Base-by-base conservation (phyloP, 345 rosid species). In the Corymbia maculata region DNA sequence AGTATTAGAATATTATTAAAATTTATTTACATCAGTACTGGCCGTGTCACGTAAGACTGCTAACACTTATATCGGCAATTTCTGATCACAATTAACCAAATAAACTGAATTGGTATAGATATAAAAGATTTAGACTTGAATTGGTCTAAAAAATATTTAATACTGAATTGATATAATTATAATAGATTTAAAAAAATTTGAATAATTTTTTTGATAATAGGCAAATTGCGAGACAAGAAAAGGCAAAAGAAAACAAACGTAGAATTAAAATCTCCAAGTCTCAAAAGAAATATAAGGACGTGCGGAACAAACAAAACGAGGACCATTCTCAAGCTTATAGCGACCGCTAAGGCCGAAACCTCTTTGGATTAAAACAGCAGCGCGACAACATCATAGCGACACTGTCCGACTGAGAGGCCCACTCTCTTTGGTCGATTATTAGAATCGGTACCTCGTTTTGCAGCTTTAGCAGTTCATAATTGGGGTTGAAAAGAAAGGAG, bases 41-140 rank as follows among this genome's bases (percentile, higher is more conserved):
- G 4, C 42, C 42, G 42, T 36, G 42, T 36, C 42, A 36, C 42
- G 42, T 36, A 36, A 36, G 42, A 36, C 42, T 2, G 42, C 4
- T 36, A 2, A 36, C 4, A 36, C 42, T 4, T 36, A 36, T 36
- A 4, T 36, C 42, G 42, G 42, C 42, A 36, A 36, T 36, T 36
- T 36, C 42, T 4, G 42, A 36, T 36, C 42, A 36, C 42, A 36
- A 36, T 36, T 36, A 4, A 36, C 42, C 42, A 36, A 36, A 36
- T 36, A 36, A 36, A n/a, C n/a, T 55, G 1, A 55, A 9, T 22
- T 22, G 22, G 1, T 0, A 22, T 1, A 22, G 9, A 55, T 55
- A 0, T 0, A 55, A 55, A 55, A 55, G 1, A 0, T 55, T 22
- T 22, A 22, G 1, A 12, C 21, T 22, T 22, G 0, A 22, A 0